phyloP scores from a whole-genome alignment of 805 yeast genomes.

The Wickerhamiella qilinensis region DNA sequence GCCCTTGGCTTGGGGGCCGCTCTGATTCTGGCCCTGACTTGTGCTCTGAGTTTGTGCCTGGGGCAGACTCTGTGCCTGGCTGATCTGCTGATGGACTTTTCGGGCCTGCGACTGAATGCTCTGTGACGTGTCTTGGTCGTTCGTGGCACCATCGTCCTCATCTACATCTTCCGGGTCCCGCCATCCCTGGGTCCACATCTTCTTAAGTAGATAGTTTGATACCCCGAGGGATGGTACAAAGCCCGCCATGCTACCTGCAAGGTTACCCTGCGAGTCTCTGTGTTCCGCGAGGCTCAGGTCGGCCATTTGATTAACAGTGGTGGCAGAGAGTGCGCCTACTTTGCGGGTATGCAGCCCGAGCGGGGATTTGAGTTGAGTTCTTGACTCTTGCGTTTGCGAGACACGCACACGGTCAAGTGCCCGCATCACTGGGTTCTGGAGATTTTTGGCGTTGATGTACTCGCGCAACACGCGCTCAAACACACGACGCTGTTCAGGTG shows the following conservation, averaged over 20 bases:
- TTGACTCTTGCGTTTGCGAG: neutral
- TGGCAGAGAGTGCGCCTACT: conserved; percentile 12
- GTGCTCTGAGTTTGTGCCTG: neutral
- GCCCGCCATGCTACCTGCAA: neutral
- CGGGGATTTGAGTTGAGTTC: neutral
- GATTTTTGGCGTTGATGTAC: conserved; percentile 3
- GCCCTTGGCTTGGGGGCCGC: no score
- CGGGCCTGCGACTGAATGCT: neutral
- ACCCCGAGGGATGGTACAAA: conserved; percentile 2
- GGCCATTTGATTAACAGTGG: conserved; percentile 14
- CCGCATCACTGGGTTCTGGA: conserved; percentile 4
- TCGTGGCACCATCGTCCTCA: no score
- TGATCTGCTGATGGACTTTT: neutral
- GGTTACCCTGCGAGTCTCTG: neutral
- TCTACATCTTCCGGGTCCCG: conserved; percentile 7
- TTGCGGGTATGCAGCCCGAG: neutral
- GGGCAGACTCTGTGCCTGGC: neutral
- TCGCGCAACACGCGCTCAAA: conserved; percentile 4
- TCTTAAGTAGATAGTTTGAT: conserved; percentile 10
- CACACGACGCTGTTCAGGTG: conserved; percentile 1
- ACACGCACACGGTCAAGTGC: neutral
- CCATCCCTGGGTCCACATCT: conserved; percentile 16
- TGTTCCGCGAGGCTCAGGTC: conserved; percentile 7
- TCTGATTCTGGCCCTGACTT: neutral
- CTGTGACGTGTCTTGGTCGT: no score